These are phyloP conservation scores for Penicillium robsamsonii DNA, from an alignment of 495 filamentous ascomycete species.

Conservation along the genomic window DNA sequence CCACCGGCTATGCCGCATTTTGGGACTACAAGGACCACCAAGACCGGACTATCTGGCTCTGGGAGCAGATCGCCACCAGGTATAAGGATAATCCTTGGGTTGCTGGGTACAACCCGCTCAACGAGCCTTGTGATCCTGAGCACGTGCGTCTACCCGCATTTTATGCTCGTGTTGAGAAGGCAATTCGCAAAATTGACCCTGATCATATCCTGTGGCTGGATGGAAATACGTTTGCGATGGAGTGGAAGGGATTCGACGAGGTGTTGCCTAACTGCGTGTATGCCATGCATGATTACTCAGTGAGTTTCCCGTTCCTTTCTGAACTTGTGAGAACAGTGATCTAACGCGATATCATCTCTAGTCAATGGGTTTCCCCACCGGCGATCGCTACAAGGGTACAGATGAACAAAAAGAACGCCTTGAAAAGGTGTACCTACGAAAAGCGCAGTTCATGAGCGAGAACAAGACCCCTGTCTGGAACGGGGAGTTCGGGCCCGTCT, in stretches of 20 bases:
- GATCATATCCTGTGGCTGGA: slow-evolving; percentile 64
- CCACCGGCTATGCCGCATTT: slow-evolving; percentile 54
- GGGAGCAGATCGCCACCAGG: slow-evolving; percentile 56
- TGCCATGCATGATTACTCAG: slow-evolving; percentile 60
- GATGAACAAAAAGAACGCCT: slow-evolving; percentile 50
- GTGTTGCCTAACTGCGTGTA: slow-evolving; percentile 59
- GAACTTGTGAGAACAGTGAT: neutral
- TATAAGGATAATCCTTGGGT: slow-evolving; percentile 57
- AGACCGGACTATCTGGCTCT: slow-evolving; percentile 58
- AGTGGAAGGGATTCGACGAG: slow-evolving; percentile 44
- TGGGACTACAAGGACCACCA: slow-evolving; percentile 65
- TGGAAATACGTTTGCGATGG: slow-evolving; percentile 64
- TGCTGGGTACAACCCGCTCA: slow-evolving; percentile 66
- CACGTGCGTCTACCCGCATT: slow-evolving; percentile 54
- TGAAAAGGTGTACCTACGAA: slow-evolving; percentile 49
- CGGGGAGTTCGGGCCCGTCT: slow-evolving; percentile 66
- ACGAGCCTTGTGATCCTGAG: slow-evolving; percentile 61
- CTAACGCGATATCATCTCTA: neutral
- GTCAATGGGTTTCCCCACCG: slow-evolving; percentile 56
- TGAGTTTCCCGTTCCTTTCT: slow-evolving; percentile 11
- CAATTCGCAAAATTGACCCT: slow-evolving; percentile 57
- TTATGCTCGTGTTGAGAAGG: slow-evolving; percentile 57
- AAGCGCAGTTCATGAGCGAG: slow-evolving; percentile 57
- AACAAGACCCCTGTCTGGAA: slow-evolving; percentile 60
- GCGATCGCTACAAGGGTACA: slow-evolving; percentile 51